phyloP scores from a whole-genome alignment of 495 filamentous ascomycete species.

The Hypoxylon trugodes region DNA sequence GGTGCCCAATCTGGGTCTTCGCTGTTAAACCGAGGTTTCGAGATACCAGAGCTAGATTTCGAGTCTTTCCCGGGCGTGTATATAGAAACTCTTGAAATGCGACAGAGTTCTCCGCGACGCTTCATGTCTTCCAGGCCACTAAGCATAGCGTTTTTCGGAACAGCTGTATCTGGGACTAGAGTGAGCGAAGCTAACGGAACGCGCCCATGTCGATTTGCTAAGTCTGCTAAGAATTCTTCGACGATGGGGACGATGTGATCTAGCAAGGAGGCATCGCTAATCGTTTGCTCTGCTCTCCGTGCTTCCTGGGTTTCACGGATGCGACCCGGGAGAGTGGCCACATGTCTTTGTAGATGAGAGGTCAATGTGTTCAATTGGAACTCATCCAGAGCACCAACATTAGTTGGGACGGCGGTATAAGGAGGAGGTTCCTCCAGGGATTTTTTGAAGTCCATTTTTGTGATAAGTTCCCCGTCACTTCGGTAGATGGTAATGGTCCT shows the following conservation, averaged over 20 bases:
- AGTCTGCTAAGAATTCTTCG: constrained; percentile 48
- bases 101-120: constrained; percentile 48
- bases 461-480: background rate
- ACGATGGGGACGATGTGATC: constrained; percentile 48
- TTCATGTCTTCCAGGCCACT: constrained; percentile 48
- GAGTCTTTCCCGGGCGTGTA: constrained; percentile 38
- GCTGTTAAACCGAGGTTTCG: background rate
- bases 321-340: constrained; percentile 48
- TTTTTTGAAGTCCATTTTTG: constrained; percentile 33
- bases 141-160: constrained; percentile 45
- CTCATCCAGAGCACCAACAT: constrained; percentile 8
- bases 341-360: constrained; percentile 51
- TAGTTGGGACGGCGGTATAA: constrained; percentile 40
- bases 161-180: constrained; percentile 48
- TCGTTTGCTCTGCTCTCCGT: constrained; percentile 42
- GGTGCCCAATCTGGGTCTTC: constrained; percentile 31
- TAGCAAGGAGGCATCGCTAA: constrained; percentile 44
- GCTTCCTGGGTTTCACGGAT: constrained; percentile 47
- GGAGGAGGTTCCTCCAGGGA: constrained; percentile 43
- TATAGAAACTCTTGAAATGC: constrained; percentile 42
- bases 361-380: constrained; percentile 31
- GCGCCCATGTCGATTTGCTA: constrained; percentile 29
- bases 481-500: background rate
- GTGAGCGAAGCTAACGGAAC: constrained; percentile 47
- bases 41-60: constrained; percentile 12